phyloP scores from a whole-genome alignment of 2,329 filamentous ascomycete species.

The Cytospora piceicola region DNA sequence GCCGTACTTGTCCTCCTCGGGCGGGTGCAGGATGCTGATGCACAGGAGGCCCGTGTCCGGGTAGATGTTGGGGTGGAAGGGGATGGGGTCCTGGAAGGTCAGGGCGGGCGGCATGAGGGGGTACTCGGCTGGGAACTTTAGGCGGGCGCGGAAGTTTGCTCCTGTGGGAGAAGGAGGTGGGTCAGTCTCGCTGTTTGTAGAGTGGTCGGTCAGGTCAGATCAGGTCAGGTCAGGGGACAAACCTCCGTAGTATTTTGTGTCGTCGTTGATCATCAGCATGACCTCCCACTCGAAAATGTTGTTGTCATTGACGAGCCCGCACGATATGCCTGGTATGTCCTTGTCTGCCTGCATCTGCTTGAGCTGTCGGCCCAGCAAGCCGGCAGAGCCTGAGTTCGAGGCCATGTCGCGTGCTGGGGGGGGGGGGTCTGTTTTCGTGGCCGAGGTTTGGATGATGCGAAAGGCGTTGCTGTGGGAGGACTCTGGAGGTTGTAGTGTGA shows the following conservation, averaged over 20 bases:
- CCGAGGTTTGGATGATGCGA: not conserved
- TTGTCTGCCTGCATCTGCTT: slow-evolving; percentile 93
- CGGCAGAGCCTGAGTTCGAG: slow-evolving; percentile 41
- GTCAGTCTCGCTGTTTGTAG: not conserved
- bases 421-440: not conserved
- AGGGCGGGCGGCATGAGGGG: slow-evolving; percentile 87
- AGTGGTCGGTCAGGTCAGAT: no score
- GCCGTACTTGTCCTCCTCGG: slow-evolving; percentile 90
- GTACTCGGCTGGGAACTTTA: slow-evolving; percentile 84
- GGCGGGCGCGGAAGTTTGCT: slow-evolving; percentile 85
- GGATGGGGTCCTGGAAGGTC: slow-evolving; percentile 80
- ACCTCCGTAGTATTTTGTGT: slow-evolving; percentile 94
- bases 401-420: slow-evolving; percentile 30
- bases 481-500: not conserved
- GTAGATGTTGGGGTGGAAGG: slow-evolving; percentile 96
- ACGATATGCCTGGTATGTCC: slow-evolving; percentile 92
- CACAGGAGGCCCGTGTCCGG: slow-evolving; percentile 78
- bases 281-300: slow-evolving; percentile 99
- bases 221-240: slow-evolving; percentile 40
- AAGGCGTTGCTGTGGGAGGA: not conserved
- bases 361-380: slow-evolving; percentile 81
- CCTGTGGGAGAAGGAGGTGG: slow-evolving; percentile 55
- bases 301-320: slow-evolving; percentile 79
- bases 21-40: slow-evolving; percentile 95
- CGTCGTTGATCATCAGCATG: slow-evolving; percentile 97